These are phyloP conservation scores for Ustanciosporium gigantosporum DNA, from an alignment of 1,284 basidiomycete genomes.

Conservation along the genomic window DNA sequence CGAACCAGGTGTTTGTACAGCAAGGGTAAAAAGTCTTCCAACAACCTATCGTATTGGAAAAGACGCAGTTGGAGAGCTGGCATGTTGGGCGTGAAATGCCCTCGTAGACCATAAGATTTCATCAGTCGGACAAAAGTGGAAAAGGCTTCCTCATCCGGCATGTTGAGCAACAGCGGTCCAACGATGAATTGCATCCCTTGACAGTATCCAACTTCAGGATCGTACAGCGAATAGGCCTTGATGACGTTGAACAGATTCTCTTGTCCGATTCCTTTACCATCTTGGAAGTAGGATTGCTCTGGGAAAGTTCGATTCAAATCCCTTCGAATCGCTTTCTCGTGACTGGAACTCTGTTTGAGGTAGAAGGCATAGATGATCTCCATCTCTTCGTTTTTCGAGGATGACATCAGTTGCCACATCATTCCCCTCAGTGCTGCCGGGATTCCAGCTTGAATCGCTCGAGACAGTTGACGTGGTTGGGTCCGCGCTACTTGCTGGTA, in stretches of 20 bases:
- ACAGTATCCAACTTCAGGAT: constrained; percentile 93
- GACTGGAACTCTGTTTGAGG: constrained; percentile 78
- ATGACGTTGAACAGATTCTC: constrained; percentile 96
- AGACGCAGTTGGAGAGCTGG: constrained; percentile 90
- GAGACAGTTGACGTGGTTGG: constrained; percentile 69
- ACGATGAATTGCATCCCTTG: constrained; percentile 89
- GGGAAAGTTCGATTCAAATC: constrained; percentile 92
- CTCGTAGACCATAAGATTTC: constrained; percentile 92
- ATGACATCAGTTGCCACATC: constrained; percentile 96
- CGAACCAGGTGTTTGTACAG: constrained; percentile 87
- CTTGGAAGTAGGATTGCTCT: constrained; percentile 90
- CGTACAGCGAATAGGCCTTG: constrained; percentile 95
- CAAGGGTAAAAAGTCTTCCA: constrained; percentile 89
- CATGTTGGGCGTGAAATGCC: constrained; percentile 97
- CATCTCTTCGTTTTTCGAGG: constrained; percentile 83
- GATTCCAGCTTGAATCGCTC: constrained; percentile 89
- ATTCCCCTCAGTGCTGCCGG: constrained; percentile 84
- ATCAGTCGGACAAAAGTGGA: constrained; percentile 94
- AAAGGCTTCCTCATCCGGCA: constrained; percentile 75
- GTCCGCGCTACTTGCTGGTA: constrained; percentile 65
- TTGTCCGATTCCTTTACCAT: constrained; percentile 84
- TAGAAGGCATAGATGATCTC: constrained; percentile 82
- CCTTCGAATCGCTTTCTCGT: constrained; percentile 90
- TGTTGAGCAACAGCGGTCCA: constrained; percentile 84
- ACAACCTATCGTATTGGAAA: constrained; percentile 85